Base-by-base conservation (phyloP, 192 early-diverging fungal species). In the Allomyces macrogynus region DNA sequence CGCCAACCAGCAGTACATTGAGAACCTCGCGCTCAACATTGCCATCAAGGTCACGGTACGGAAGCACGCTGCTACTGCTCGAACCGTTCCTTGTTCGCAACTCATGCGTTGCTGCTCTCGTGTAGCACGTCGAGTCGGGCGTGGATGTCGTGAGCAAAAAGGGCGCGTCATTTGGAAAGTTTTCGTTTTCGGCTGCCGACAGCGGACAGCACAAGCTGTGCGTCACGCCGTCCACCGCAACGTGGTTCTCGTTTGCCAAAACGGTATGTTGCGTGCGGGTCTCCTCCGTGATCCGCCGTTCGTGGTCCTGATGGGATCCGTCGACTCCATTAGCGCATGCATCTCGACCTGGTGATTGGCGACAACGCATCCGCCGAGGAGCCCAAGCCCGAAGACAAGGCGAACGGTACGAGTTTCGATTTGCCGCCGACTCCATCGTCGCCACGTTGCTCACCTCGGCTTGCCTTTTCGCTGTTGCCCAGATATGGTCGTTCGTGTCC, bases 121-220 rank as follows among this genome's bases (percentile, higher is more conserved):
- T 40, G 32, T 40, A 40, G 32, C 32, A 40, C 32, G 32, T 40
- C 32, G 32, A 40, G 32, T 40, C 32, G 32, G 32, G 32, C 7
- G 32, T 40, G 5, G 32, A 40, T 40, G 32, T 97, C n/a, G 76
- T 92, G 66, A 87, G 89, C 69, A 86, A 87, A 71, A 89, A 86
- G 73, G 83, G 87, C 63, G 67, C 68, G 5, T 66, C 80, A 61
- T 71, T 76, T 70, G 94, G 93, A 61, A 82, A 84, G 69, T 97
- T 97, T 70, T 86, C 85, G 42, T 99, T 99, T 68, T 93, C 90
- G 14, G 84, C 94, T 23, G 78, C 87, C 24, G 87, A 89, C 64
- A 79, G 87, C 43, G 93, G 94, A 61, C 85, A 93, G 70, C 93
- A 99, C 74, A 74, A 81, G 20, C 90, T 99, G 63, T 99, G 96